A percentile compares a stretch with the other conserved stretches of the same genome.
Conservation (phyloP, 208 protist species). For the Trypanosoma cruzi region DNA sequence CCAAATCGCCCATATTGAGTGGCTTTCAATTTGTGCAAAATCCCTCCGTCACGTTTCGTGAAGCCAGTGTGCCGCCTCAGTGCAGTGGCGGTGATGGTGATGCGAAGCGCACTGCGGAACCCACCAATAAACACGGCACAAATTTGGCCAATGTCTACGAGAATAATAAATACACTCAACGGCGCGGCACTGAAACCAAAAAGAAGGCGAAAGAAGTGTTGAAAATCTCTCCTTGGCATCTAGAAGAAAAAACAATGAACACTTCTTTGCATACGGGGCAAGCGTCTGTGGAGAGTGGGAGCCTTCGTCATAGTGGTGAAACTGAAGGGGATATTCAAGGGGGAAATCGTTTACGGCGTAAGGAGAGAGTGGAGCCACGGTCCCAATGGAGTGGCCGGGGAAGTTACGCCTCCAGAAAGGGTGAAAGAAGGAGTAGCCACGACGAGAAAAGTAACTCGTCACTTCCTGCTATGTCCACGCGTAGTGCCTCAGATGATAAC, state of each 20-base stretch:
- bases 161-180: neutral
- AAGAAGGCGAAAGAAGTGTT: neutral
- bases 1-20: neutral
- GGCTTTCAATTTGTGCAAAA: constrained; percentile 21
- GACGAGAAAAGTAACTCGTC: neutral
- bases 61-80: neutral
- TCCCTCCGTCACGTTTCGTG: neutral
- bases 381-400: neutral
- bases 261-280: neutral
- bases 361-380: neutral
- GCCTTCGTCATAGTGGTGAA: neutral
- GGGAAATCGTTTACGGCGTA: neutral
- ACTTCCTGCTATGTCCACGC: neutral
- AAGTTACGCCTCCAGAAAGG: neutral
- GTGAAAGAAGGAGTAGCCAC: neutral
- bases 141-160: neutral
- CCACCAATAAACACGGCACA: too few species aligned
- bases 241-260: neutral
- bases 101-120: neutral
- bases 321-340: neutral
- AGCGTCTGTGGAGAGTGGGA: neutral
- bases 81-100: neutral
- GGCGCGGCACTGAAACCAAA: neutral
- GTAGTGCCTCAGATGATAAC: neutral
- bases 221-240: neutral